Base-by-base conservation (phyloP, 1,284 basidiomycete genomes). In the Leccinum subfulvum region DNA sequence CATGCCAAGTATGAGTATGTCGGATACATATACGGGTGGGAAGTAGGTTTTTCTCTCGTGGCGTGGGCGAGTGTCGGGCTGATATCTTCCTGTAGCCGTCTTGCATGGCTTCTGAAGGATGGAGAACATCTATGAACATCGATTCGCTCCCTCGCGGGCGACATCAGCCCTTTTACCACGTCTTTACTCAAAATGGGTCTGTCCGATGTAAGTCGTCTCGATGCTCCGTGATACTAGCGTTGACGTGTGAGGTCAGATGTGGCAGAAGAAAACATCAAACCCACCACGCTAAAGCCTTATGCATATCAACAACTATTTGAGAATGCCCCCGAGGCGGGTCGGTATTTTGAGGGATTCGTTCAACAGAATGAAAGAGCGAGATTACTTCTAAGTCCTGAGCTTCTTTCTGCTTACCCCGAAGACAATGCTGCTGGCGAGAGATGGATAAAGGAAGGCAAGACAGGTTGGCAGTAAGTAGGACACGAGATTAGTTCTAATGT, bases 21-120 rank as follows among this genome's bases (percentile, higher is more conserved):
- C 16, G 84, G 81, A 10, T 81, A 80, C 58, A 81, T 87, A 56
- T 75, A 77, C 59, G 80, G 80, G 4, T 87, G 85, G 85, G 81
- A 86, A 71, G 83, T 84, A 67, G 57, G 82, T 14, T 74, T 57
- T 47, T 56, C 56, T 21, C 33, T 59, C 33, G 6, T 16, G 21
- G 41, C 23, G 7, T 16, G 30, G 13, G 11, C 47, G 49, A 23
- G 37, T 44, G 10, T 60, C 56, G 35, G 62, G n/a, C 55, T 39
- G 49, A 67, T 58, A 47, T 47, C 13, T 57, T 60, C 23, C 58
- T 62, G 3, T 57, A 85, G 84, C 68, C 76, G 6, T 73, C 65
- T 2, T 86, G 84, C 65, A 72, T 68, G 64, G 78, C 80, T 4
- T 69, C 74, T 3, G 78, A 81, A 55, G 73, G 71, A 23, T 84